Evolutionary conservation across 495 filamentous ascomycete species (phyloP).

Genomic region (Aspergillus bridgeri): DNA sequence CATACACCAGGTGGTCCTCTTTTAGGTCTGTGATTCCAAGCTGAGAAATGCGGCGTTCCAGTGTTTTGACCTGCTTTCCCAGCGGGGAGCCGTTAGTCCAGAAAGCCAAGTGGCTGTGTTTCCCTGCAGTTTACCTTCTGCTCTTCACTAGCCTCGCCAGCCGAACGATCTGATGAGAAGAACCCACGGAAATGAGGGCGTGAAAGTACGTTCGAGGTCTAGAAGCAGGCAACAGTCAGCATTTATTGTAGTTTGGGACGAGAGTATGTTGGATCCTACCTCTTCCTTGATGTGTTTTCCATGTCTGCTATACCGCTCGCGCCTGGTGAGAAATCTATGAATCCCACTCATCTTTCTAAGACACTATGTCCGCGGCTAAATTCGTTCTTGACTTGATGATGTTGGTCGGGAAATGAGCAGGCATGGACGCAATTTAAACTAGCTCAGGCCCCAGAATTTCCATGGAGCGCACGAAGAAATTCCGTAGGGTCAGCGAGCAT

Average conservation of each 20-base stretch:
- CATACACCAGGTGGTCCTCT: slow-evolving; percentile 61
- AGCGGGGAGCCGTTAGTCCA: slow-evolving; percentile 1
- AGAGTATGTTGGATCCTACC: slow-evolving; percentile 17
- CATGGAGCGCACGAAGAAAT: slow-evolving; percentile 16
- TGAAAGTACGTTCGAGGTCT: slow-evolving; percentile 26
- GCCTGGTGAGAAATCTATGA: slow-evolving; percentile 67
- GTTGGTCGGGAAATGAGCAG: slow-evolving; percentile 7
- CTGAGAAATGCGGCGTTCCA: slow-evolving; percentile 31
- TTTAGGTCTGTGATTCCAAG: slow-evolving; percentile 36
- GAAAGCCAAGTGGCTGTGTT: background rate
- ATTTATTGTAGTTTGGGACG: background rate
- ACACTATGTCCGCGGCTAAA: background rate
- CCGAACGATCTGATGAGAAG: slow-evolving; percentile 26
- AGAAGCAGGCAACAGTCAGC: slow-evolving; percentile 7
- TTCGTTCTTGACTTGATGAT: background rate
- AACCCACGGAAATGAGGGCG: slow-evolving; percentile 33
- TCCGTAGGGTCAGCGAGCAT: slow-evolving; percentile 8
- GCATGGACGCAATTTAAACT: slow-evolving; percentile 29
- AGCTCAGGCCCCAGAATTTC: slow-evolving; percentile 32
- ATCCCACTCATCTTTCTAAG: slow-evolving; percentile 53
- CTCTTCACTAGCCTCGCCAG: slow-evolving; percentile 25
- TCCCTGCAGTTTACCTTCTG: slow-evolving; percentile 29
- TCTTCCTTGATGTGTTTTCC: slow-evolving; percentile 50
- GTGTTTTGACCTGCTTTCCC: slow-evolving; percentile 30
- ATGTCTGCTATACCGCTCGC: slow-evolving; percentile 60